A percentile compares a stretch with the other conserved stretches of the same genome.
These are phyloP conservation scores for Hippophae rhamnoides DNA, from an alignment of 306 rosid species.

Conservation along the genomic window DNA sequence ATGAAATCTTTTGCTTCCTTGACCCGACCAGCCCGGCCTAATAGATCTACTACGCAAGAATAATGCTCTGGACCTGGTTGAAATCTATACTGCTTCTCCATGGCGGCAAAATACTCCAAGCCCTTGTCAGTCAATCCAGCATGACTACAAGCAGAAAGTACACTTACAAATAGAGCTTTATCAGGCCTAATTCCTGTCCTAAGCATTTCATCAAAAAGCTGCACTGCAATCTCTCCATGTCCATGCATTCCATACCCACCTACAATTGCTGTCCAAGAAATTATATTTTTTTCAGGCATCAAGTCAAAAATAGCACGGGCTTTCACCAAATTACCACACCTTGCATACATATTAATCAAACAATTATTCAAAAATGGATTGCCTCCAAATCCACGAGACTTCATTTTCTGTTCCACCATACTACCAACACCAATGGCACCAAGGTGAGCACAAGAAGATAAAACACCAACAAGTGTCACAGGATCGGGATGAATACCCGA, in stretches of 20 bases:
- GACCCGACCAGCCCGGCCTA: conserved; percentile 76
- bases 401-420: conserved; percentile 25
- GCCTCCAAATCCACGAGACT: conserved; percentile 20
- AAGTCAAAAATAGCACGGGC: conserved; percentile 29
- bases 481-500: conserved; percentile 29
- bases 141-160: conserved; percentile 82
- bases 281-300: conserved; percentile 31
- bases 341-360: conserved; percentile 38
- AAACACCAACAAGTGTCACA: conserved; percentile 40
- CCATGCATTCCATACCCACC: conserved; percentile 93
- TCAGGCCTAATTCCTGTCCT: conserved; percentile 57
- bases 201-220: conserved; percentile 65
- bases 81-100: conserved; percentile 46
- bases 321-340: conserved; percentile 44
- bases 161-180: conserved; percentile 54
- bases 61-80: conserved; percentile 67
- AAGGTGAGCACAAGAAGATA: conserved; percentile 40
- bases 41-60: conserved; percentile 79
- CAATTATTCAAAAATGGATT: conserved; percentile 36
- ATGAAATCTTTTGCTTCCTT: conserved; percentile 57
- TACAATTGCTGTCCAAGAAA: conserved; percentile 43
- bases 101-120: conserved; percentile 46
- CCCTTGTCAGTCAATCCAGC: conserved; percentile 72
- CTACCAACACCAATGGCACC: conserved; percentile 34
- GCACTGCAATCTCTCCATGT: conserved; percentile 51